Conservation (phyloP, 805 yeast genomes). For the Saitoella complicata region DNA sequence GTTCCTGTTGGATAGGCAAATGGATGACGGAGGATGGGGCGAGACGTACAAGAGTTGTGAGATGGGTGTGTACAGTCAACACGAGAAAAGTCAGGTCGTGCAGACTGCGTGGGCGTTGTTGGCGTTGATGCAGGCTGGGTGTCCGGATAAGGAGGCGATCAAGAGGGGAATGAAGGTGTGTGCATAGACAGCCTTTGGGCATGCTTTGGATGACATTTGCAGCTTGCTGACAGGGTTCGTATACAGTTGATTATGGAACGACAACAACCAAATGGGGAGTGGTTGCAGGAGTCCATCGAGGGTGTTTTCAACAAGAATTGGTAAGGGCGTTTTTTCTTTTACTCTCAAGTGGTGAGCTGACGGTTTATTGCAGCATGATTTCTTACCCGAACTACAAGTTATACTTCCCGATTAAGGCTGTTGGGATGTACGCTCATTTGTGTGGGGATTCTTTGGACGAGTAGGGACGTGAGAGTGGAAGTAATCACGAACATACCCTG, state of each 20-base stretch:
- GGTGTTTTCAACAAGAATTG: constrained; percentile 80
- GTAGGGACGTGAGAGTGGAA: background rate
- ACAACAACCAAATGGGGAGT: constrained; percentile 66
- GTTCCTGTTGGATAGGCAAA: constrained; percentile 58
- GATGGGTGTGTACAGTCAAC: constrained; percentile 2
- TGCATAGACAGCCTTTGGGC: background rate
- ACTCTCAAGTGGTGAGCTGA: constrained; percentile 33
- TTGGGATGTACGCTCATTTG: constrained; percentile 45
- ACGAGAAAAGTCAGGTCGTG: constrained; percentile 40
- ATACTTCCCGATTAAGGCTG: constrained; percentile 79
- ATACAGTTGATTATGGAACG: constrained; percentile 36
- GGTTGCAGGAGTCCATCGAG: constrained; percentile 70
- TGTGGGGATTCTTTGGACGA: constrained; percentile 6
- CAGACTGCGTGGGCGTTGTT: constrained; percentile 90
- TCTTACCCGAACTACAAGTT: constrained; percentile 91
- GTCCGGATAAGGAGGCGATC: constrained; percentile 53
- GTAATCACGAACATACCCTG: too few relatives aligned
- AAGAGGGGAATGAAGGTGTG: constrained; percentile 35
- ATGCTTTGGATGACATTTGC: constrained; percentile 4
- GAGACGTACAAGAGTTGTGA: constrained; percentile 54
- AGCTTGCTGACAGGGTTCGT: background rate
- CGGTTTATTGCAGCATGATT: constrained; percentile 25
- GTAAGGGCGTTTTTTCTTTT: constrained; percentile 23
- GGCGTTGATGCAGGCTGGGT: constrained; percentile 63
- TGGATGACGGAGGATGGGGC: constrained; percentile 93